Evolutionary conservation across 768 basidiomycete species (phyloP), one percentile per base, ranked within the genome.

Genomic region (Epithele typhae): DNA sequence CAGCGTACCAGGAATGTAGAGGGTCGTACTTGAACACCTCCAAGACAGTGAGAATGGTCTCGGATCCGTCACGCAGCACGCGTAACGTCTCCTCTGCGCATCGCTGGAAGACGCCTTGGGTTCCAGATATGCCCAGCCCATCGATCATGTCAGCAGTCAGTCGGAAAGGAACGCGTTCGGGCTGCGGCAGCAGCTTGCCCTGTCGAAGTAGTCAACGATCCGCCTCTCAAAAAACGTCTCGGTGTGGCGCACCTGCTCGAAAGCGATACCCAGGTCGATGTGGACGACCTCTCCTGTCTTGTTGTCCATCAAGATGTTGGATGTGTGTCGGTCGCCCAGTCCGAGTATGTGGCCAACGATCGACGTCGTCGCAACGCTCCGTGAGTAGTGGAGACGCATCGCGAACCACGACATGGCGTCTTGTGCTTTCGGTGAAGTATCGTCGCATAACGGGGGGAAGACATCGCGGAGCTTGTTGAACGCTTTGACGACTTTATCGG

Each of bases 1-100:
- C 7, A 7, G 27, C 27, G 10, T 40, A 92, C 94, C 95, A 98
- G 24, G 81, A 84, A 57, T 97, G 89, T 17, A 99, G 75, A 5
- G 96, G 95, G 64, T 99, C 95, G 59, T 95, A 81, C 64, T 89
- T 92, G 79, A 98, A 96, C 12, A 97, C 95, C 59, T 96, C 94
- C 30, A 99, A 74, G 3, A 99, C 87, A 1, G 94, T 97, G 77
- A 93, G 81, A 59, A 99, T 84, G 37, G 95, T 81, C 25, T 84
- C 87, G 0, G 90, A 89, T 9, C 83, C 79, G 32, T 87, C 83
- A 10, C 94, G 79, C 25, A 98, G 71, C 4, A 99, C 95, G 11
- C 93, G 82, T 6, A 99, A 67, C 0, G 94, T 96, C 65, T 98
- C 91, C 66, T 99, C 93, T 1, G 92, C 84, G 60, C 95, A 97